phyloP scores from a whole-genome alignment of 2,329 filamentous ascomycete species.

The Fusarium cicatricum region DNA sequence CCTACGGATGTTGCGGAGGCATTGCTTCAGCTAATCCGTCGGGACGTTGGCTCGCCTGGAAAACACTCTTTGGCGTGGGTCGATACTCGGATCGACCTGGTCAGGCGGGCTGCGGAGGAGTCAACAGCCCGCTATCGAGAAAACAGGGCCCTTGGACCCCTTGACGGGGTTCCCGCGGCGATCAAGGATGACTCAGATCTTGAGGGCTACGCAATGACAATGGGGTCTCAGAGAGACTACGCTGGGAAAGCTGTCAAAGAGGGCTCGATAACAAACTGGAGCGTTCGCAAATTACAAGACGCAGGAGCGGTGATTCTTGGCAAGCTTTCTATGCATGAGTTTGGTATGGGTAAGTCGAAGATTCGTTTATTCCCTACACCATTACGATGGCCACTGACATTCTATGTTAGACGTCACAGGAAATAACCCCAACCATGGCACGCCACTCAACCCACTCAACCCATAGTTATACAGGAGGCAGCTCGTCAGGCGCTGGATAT shows the following conservation, averaged over 20 bases:
- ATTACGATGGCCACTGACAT: background rate
- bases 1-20: conserved; percentile 52
- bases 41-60: conserved; percentile 48
- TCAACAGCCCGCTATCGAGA: conserved; percentile 58
- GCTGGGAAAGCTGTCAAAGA: conserved; percentile 54
- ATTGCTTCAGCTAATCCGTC: conserved; percentile 55
- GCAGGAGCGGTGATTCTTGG: conserved; percentile 75
- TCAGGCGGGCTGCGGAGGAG: conserved; percentile 52
- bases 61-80: conserved; percentile 55
- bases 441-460: conserved; percentile 79
- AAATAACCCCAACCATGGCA: conserved; percentile 76
- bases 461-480: conserved; percentile 78
- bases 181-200: conserved; percentile 81
- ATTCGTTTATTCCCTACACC: too few species aligned
- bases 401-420: conserved; percentile 70
- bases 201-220: conserved; percentile 71
- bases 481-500: conserved; percentile 76
- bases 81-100: conserved; percentile 51
- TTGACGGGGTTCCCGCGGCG: conserved; percentile 77
- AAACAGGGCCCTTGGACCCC: conserved; percentile 64
- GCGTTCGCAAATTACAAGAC: conserved; percentile 72
- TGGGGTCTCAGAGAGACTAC: conserved; percentile 70
- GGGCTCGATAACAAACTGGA: conserved; percentile 67
- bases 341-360: conserved; percentile 67
- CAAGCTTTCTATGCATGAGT: conserved; percentile 79